Base-by-base conservation (phyloP, 2,329 filamentous ascomycete species). In the Cyphellophora europaea region DNA sequence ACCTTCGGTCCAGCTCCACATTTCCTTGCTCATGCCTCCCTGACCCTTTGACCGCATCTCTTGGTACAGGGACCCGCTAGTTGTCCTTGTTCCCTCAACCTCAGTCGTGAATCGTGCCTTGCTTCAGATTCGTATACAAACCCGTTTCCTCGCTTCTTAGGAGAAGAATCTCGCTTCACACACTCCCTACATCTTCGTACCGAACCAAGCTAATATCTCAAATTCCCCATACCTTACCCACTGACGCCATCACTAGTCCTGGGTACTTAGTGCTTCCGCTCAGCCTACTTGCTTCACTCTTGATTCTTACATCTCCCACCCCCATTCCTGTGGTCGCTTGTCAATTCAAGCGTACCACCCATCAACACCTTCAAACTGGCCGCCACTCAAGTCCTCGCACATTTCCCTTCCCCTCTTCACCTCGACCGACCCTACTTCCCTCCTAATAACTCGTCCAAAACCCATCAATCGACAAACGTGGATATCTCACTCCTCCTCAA, bases 401-500 rank as follows among this genome's bases (percentile, higher is more conserved):
- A 19, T 19, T 18, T n/a, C 15, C 15, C 11, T 18, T 32, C 30
- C 13, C 18, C 8, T 19, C 30, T 11, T 19, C 30, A n/a, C 18
- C 30, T 25, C 21, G 21, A 25, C 21, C 21, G 21, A 25, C 21
- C 21, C n/a, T 25, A 25, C 30, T 32, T 18, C 12, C 30, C 19
- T 12, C 30, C 30, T 11, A 14, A 16, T 12, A 32, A 13, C 15
- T 12, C 16, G 8, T 12, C 30, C 14, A 30, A 30, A 16, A 30
- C 10, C 10, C 15, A 30, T 8, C 23, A 19, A 35, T 32, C 40
- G 23, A 33, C 30, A 77, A 88, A 71, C 74, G 80, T 94, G 87
- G 87, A 94, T 88, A 93, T 94, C 82, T 77, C 83, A 63, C 79
- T 82, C 49, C 75, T 94, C 49, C 74, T 94, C 63, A 84, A 88